phyloP scores from a whole-genome alignment of 768 basidiomycete genomes.

The Lentinula detonsa region DNA sequence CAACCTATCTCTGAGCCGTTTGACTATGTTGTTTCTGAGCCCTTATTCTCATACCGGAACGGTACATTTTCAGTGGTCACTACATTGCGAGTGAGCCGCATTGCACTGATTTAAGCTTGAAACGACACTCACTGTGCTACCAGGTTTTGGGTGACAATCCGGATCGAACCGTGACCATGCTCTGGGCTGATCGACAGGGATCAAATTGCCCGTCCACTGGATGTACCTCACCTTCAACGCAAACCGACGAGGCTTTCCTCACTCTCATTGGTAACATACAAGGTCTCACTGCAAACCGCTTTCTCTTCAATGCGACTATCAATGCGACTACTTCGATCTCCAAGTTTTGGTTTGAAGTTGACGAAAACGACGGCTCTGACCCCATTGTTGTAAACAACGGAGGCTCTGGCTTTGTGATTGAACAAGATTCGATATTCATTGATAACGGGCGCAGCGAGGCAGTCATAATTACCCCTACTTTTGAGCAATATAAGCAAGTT shows the following conservation, averaged over 20 bases:
- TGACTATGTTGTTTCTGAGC: slow-evolving; percentile 24
- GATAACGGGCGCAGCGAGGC: slow-evolving; percentile 5
- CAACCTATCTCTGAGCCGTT: slow-evolving; percentile 27
- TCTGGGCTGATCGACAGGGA: neutral
- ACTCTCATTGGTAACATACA: neutral
- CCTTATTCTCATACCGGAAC: slow-evolving; percentile 27
- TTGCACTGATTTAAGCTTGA: neutral
- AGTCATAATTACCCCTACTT: neutral
- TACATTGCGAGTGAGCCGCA: slow-evolving; percentile 26
- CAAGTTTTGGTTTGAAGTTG: slow-evolving; percentile 44
- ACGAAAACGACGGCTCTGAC: slow-evolving; percentile 35
- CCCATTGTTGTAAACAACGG: slow-evolving; percentile 32
- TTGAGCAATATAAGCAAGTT: neutral
- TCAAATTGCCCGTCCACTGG: neutral
- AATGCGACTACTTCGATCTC: slow-evolving; percentile 33
- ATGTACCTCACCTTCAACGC: neutral
- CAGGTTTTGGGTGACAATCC: neutral
- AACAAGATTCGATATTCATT: slow-evolving; percentile 38
- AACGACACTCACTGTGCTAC: neutral
- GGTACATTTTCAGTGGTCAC: slow-evolving; percentile 33
- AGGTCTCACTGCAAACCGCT: slow-evolving; percentile 30
- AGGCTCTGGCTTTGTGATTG: slow-evolving; percentile 33
- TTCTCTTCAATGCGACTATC: slow-evolving; percentile 38
- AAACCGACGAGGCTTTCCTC: neutral
- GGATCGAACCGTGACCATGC: slow-evolving; percentile 1